Conservation (phyloP, 2,329 filamentous ascomycete genomes). For the Sphaerulina populicola region DNA sequence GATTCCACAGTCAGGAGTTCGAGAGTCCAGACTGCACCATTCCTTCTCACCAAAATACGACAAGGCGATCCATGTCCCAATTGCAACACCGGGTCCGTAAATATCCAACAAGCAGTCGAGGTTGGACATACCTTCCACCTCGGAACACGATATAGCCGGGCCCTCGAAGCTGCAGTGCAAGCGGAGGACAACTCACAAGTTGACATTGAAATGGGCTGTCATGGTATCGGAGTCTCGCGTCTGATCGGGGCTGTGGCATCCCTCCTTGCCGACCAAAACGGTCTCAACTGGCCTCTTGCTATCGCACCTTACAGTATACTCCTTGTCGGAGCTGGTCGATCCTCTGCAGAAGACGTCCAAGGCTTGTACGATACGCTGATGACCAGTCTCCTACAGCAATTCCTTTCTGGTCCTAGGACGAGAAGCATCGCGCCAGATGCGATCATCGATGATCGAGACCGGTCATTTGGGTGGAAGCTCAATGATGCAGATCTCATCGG, state of each 20-base stretch:
- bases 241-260: conserved; percentile 82
- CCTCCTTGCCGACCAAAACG: conserved; percentile 59
- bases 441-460: conserved; percentile 61
- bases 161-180: conserved; percentile 58
- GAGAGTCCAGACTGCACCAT: conserved; percentile 23
- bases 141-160: conserved; percentile 75
- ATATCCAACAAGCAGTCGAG: conserved; percentile 68
- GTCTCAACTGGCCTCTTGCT: conserved; percentile 76
- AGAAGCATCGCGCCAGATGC: conserved; percentile 43
- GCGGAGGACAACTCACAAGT: conserved; percentile 36
- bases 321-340: conserved; percentile 46
- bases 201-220: conserved; percentile 86
- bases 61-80: conserved; percentile 64
- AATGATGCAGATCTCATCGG: conserved; percentile 83
- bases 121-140: conserved; percentile 93
- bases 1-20: background rate
- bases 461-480: conserved; percentile 72
- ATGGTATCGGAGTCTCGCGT: conserved; percentile 87
- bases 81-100: conserved; percentile 54
- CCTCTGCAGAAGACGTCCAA: conserved; percentile 14
- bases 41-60: conserved; percentile 58
- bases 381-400: background rate
- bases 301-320: conserved; percentile 79
- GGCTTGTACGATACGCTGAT: conserved; percentile 56
- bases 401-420: conserved; percentile 3